phyloP scores from a whole-genome alignment of 2,329 filamentous ascomycete species.

The Didymella exigua region DNA sequence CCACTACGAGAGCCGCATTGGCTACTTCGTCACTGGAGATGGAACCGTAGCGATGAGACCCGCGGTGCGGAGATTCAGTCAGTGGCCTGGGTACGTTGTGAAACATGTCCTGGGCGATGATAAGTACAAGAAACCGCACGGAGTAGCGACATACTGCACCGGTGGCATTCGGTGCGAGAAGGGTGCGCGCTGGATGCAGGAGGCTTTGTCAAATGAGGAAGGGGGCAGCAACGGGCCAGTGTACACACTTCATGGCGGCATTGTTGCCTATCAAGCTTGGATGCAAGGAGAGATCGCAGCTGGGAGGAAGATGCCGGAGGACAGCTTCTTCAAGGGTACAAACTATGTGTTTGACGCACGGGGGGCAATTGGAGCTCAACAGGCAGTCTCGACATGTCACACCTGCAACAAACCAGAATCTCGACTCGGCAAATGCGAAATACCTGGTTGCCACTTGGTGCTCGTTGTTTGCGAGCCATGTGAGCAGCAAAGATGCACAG shows the following conservation, averaged over 20 bases:
- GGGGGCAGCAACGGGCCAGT: slow-evolving; percentile 11
- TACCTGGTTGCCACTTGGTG: slow-evolving; percentile 26
- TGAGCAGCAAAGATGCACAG: slow-evolving; percentile 13
- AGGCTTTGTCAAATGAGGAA: slow-evolving; percentile 15
- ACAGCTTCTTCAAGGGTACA: slow-evolving; percentile 31
- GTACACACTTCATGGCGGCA: slow-evolving; percentile 29
- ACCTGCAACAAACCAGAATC: slow-evolving; percentile 19
- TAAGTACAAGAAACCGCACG: slow-evolving; percentile 15
- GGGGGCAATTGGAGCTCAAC: slow-evolving; percentile 24
- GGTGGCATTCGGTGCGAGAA: slow-evolving; percentile 35
- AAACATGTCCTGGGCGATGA: slow-evolving; percentile 24
- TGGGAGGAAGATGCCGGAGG: slow-evolving; percentile 22
- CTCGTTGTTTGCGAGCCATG: slow-evolving; percentile 27
- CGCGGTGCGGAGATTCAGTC: slow-evolving; percentile 30
- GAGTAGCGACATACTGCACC: slow-evolving; percentile 32
- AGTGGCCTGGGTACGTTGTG: slow-evolving; percentile 32
- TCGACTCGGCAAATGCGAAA: slow-evolving; percentile 26
- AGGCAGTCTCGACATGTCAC: slow-evolving; percentile 26
- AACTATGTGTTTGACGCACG: slow-evolving; percentile 36
- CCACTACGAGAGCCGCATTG: slow-evolving; percentile 34
- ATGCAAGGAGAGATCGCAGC: slow-evolving; percentile 25
- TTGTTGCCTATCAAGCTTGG: slow-evolving; percentile 33
- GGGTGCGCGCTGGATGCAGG: slow-evolving; percentile 35
- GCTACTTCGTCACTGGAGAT: slow-evolving; percentile 29
- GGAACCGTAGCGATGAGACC: slow-evolving; percentile 25